These are phyloP conservation scores for Amylocarpus encephaloides DNA, from an alignment of 2,329 filamentous ascomycete genomes.

Conservation along the genomic window DNA sequence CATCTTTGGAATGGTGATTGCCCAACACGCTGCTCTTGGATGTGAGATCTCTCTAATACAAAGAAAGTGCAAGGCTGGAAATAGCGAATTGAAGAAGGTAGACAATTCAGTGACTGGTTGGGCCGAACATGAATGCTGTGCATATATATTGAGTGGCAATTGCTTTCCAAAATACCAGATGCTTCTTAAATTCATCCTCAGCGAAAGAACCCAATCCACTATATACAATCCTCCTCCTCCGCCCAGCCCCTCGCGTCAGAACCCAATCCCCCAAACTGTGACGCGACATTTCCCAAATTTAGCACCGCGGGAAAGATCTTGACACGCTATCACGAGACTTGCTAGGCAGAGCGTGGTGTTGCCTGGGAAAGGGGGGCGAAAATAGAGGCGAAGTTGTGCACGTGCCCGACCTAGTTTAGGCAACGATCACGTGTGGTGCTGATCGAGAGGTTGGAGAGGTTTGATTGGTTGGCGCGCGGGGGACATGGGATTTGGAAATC, in stretches of 20 bases:
- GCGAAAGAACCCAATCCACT: neutral
- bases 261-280: neutral
- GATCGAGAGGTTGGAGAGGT: too few relatives aligned
- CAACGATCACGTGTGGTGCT: too few relatives aligned
- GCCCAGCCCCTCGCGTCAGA: neutral
- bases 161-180: neutral
- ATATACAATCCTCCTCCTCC: slow-evolving; percentile 1
- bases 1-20: neutral
- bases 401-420: too few relatives aligned
- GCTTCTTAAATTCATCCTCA: neutral
- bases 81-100: too few relatives aligned
- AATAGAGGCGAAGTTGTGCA: too few relatives aligned
- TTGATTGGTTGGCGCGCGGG: too few relatives aligned
- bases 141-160: neutral
- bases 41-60: too few relatives aligned
- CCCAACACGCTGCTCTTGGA: too few relatives aligned
- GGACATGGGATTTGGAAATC: too few relatives aligned
- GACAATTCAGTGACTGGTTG: neutral
- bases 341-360: slow-evolving; percentile 6
- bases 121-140: neutral
- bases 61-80: too few relatives aligned
- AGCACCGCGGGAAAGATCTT: slow-evolving; percentile 8
- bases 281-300: slow-evolving; percentile 14
- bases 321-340: slow-evolving; percentile 19
- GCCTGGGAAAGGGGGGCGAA: slow-evolving; percentile 1